Evolutionary conservation across 768 basidiomycete genomes (phyloP).

Genomic region (Fistulinella prunicolor): DNA sequence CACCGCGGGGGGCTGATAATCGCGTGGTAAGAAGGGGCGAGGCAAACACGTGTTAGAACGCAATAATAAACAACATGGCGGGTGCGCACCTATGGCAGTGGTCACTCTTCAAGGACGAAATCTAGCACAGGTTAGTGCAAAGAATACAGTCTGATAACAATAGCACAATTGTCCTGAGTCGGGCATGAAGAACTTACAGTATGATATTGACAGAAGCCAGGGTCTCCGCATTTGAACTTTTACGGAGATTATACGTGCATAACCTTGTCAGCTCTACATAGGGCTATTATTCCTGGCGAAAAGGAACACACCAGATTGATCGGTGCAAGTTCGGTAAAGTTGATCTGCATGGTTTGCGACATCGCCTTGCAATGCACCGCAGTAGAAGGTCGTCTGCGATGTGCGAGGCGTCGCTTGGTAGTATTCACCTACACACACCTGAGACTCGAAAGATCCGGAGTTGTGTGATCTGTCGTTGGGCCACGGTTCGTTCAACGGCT

Average conservation of each 20-base stretch:
- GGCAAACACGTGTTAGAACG: conserved; percentile 31
- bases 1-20: conserved; percentile 33
- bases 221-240: neutral
- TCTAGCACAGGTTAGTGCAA: conserved; percentile 16
- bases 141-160: conserved; percentile 4
- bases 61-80: conserved; percentile 9
- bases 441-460: too few species aligned
- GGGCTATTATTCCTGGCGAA: too few species aligned
- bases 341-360: neutral
- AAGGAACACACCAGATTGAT: conserved; percentile 3
- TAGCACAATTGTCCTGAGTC: neutral
- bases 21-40: conserved; percentile 29
- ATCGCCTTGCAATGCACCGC: conserved; percentile 8
- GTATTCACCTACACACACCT: neutral
- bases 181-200: neutral
- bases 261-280: too few species aligned
- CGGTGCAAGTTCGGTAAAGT: neutral
- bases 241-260: conserved; percentile 25
- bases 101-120: conserved; percentile 1
- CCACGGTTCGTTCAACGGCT: too few species aligned
- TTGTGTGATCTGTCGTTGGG: too few species aligned
- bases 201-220: neutral
- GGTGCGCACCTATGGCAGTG: conserved; percentile 10
- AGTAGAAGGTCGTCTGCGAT: neutral
- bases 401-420: neutral